Evolutionary conservation across 768 basidiomycete species (phyloP), one percentile per base, ranked within the genome.

Genomic region (Trametes villosa): DNA sequence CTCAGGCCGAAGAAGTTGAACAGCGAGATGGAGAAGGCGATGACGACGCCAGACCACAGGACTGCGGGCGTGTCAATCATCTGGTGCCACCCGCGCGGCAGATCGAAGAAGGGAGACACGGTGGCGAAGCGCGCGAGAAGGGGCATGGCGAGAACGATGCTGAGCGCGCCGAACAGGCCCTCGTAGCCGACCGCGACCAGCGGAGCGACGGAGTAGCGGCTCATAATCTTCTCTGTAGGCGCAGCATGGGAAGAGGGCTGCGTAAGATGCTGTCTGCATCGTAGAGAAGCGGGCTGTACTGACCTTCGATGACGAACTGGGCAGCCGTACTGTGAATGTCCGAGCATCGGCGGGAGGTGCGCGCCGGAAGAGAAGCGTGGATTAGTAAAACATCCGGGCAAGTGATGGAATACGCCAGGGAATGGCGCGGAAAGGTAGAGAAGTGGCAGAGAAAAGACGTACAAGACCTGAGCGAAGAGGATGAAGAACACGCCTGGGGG

Each of bases 391-490:
- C 2, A 2, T 29, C 22, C 34, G 50, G 18, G 45, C 20, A 47
- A 20, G 30, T 49, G 47, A 30, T 48, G 24, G 50, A 18, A 53
- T 17, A 36, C 40, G 29, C 24, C 33, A 24, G 24, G 31, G 44
- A 50, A 24, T 33, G 30, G 40, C 55, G 41, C 46, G 18, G 46
- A 57, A 58, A 57, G 60, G 57, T 57, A 60, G 48, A 46, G 46
- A 65, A 63, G 60, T 38, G 22, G 34, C n/a, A n/a, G 59, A 38
- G 36, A 59, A 60, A 58, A 33, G 18, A 61, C 89, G 81, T 72
- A 94, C 92, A 98, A 98, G 64, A 97, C 75, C 75, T 98, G 96
- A 26, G 96, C 96, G 71, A 97, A 94, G 29, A 97, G 76, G 55
- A 98, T 83, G 73, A 99, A 89, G 72, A 93, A 86, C 31, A 98